Conservation (phyloP, 1,284 basidiomycete species). For the Cutaneotrichosporon sp. region DNA sequence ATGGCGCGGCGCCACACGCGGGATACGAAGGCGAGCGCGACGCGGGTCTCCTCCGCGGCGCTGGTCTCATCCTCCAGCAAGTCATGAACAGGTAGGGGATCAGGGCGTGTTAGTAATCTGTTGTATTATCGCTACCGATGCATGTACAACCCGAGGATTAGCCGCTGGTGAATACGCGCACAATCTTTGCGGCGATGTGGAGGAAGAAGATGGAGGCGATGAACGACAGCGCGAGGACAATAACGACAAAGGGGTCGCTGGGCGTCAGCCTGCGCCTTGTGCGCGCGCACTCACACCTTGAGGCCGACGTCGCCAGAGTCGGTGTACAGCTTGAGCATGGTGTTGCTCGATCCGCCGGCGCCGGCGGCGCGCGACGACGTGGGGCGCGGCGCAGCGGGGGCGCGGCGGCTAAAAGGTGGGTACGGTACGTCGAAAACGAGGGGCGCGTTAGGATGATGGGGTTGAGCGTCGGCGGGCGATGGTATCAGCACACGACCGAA, state of each 20-base stretch:
- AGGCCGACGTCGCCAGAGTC: slow-evolving; percentile 89
- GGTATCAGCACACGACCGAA: neutral
- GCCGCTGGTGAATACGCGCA: slow-evolving; percentile 82
- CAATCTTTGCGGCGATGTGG: slow-evolving; percentile 93
- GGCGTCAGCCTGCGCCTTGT: slow-evolving; percentile 1
- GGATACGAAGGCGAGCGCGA: slow-evolving; percentile 21
- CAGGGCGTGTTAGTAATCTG: neutral
- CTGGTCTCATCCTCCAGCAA: slow-evolving; percentile 42
- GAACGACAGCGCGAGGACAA: slow-evolving; percentile 94
- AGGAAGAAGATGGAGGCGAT: slow-evolving; percentile 99
- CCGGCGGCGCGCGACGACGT: slow-evolving; percentile 88
- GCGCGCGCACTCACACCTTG: slow-evolving; percentile 66
- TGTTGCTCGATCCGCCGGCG: slow-evolving; percentile 91
- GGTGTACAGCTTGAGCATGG: slow-evolving; percentile 98
- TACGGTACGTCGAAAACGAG: neutral
- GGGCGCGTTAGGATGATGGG: too few species aligned
- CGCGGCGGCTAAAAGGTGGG: slow-evolving; percentile 65
- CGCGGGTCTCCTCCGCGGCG: slow-evolving; percentile 34
- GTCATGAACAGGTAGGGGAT: slow-evolving; percentile 32
- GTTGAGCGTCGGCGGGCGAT: too few species aligned
- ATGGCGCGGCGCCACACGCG: slow-evolving; percentile 7
- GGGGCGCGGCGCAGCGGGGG: slow-evolving; percentile 67
- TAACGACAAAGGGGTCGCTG: slow-evolving; percentile 96
- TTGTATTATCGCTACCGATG: neutral
- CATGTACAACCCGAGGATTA: slow-evolving; percentile 3